Conservation (phyloP, 202 grass and related monocot genomes). For the Schoenoplectus tabernaemontani region DNA sequence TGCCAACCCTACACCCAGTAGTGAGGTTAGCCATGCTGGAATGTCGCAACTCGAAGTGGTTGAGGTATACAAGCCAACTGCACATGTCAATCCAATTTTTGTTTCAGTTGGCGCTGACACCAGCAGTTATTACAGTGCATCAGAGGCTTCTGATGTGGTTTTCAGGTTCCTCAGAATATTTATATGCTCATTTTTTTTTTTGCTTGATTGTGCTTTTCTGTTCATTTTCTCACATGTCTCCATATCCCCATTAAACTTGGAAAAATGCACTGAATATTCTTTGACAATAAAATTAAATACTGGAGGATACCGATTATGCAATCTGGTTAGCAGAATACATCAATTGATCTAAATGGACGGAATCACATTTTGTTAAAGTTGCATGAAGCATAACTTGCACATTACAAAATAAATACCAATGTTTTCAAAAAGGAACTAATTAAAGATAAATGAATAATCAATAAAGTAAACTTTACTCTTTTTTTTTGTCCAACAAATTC, state of each 20-base stretch:
- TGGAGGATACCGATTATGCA: background rate
- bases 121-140: conserved; percentile 66
- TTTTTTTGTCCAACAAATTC: background rate
- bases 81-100: conserved; percentile 86
- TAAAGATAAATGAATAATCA: background rate
- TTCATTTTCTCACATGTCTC: background rate
- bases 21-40: background rate
- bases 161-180: conserved; percentile 47
- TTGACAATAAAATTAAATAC: background rate
- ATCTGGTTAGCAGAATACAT: background rate
- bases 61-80: conserved; percentile 73
- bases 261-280: background rate
- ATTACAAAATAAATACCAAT: background rate
- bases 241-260: background rate
- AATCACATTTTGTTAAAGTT: background rate
- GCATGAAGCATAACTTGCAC: background rate
- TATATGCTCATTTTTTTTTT: background rate
- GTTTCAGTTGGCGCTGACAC: conserved; percentile 60
- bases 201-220: background rate
- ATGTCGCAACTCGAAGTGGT: conserved; percentile 63
- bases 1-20: conserved; percentile 31
- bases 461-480: background rate
- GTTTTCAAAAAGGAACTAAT: background rate
- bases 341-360: background rate
- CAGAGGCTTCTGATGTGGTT: conserved; percentile 67